These are phyloP conservation scores for Fragaria vesca DNA, from an alignment of 306 rosid species.

Conservation along the genomic window DNA sequence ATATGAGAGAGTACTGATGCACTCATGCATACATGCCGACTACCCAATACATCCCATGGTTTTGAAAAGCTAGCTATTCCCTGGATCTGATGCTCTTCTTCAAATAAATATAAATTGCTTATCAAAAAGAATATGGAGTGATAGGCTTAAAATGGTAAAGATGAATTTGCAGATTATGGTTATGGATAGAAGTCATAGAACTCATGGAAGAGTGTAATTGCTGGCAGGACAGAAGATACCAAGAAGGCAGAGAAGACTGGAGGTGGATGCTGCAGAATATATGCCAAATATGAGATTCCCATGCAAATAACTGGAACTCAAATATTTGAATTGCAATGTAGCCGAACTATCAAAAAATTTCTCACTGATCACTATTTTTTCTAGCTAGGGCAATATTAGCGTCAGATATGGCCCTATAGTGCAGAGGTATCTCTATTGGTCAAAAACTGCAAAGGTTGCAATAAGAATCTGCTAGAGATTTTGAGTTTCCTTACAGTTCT, in stretches of 20 bases:
- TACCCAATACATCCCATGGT: background rate
- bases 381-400: background rate
- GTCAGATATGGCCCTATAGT: background rate
- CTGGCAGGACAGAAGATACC: background rate
- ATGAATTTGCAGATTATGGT: background rate
- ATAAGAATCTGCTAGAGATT: background rate
- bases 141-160: background rate
- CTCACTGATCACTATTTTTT: background rate
- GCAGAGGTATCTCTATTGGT: background rate
- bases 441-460: background rate
- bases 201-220: background rate
- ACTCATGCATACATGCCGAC: too few relatives aligned
- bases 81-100: slow-evolving; percentile 13
- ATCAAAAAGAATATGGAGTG: background rate
- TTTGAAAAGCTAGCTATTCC: slow-evolving; percentile 7
- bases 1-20: too few relatives aligned
- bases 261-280: slow-evolving; percentile 12
- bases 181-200: background rate
- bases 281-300: background rate
- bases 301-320: background rate
- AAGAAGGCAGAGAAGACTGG: background rate
- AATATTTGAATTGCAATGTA: background rate
- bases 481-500: background rate
- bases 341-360: background rate
- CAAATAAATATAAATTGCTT: background rate